Evolutionary conservation across 305 asterid species (phyloP).

Genomic region (Fraxinus ornus): DNA sequence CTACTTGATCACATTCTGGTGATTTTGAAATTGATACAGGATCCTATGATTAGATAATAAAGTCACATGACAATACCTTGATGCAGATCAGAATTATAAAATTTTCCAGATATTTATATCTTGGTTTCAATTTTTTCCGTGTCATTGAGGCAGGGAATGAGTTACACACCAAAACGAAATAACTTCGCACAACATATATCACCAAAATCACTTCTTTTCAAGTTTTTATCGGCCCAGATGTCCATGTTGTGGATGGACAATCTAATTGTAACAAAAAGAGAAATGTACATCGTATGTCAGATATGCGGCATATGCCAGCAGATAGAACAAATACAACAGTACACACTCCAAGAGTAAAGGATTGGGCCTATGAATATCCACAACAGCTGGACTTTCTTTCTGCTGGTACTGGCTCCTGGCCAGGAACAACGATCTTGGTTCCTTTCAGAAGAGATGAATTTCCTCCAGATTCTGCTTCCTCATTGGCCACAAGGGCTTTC

Average conservation of each 20-base stretch:
- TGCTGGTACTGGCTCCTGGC: constrained; percentile 50
- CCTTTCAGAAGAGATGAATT: constrained; percentile 65
- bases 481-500: constrained; percentile 72
- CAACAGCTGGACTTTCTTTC: constrained; percentile 59
- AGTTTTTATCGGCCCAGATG: constrained; percentile 3
- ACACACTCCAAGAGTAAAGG: constrained; percentile 12
- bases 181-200: background rate
- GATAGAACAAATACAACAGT: constrained; percentile 6
- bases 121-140: background rate
- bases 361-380: constrained; percentile 39
- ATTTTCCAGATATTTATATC: background rate
- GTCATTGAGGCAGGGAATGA: background rate
- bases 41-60: background rate
- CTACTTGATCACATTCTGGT: constrained; percentile 50
- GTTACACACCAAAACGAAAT: background rate
- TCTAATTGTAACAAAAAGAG: background rate
- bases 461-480: constrained; percentile 49
- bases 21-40: background rate
- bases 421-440: constrained; percentile 58
- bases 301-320: background rate
- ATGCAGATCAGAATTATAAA: background rate
- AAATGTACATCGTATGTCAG: background rate
- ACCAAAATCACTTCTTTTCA: background rate
- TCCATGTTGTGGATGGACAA: constrained; percentile 5
- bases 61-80: background rate